Evolutionary conservation across 805 yeast genomes (phyloP).

Genomic region (Suhomyces canberraensis): DNA sequence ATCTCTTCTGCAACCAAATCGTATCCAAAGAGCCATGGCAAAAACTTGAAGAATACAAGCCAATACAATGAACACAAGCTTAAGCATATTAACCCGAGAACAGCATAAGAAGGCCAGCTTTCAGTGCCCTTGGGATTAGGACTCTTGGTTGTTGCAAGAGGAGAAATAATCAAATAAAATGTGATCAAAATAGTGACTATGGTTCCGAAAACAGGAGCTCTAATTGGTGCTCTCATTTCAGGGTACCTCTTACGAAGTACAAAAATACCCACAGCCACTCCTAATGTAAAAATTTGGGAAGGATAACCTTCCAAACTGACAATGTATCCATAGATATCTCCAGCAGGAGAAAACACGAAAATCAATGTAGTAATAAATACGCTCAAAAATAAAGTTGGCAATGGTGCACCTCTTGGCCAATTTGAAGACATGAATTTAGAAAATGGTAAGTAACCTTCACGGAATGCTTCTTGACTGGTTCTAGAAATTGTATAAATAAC

Average conservation of each 20-base stretch:
- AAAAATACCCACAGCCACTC: constrained; percentile 57
- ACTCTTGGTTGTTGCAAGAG: constrained; percentile 33
- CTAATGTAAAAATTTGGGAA: constrained; percentile 45
- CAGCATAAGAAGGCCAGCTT: constrained; percentile 48
- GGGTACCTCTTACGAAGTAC: constrained; percentile 51
- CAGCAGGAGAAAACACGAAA: constrained; percentile 41
- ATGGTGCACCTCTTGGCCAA: constrained; percentile 55
- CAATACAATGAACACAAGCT: constrained; percentile 50
- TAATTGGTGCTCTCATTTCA: constrained; percentile 47
- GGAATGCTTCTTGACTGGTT: constrained; percentile 61
- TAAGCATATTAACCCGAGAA: constrained; percentile 43
- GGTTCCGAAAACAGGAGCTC: constrained; percentile 50
- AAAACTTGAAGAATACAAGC: constrained; percentile 46
- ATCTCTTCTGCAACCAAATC: constrained; percentile 39
- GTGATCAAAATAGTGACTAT: constrained; percentile 44
- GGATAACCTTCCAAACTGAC: constrained; percentile 54
- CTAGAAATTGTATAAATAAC: constrained; percentile 58
- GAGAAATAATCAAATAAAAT: constrained; percentile 49
- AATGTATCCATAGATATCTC: constrained; percentile 50
- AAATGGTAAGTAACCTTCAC: constrained; percentile 61
- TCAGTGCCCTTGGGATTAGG: constrained; percentile 42
- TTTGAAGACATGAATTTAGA: constrained; percentile 51
- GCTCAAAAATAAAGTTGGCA: constrained; percentile 48
- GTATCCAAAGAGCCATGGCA: constrained; percentile 49
- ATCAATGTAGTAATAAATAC: constrained; percentile 38